Evolutionary conservation across 495 filamentous ascomycete genomes (phyloP).

Genomic region (Corynascus novoguineensis): DNA sequence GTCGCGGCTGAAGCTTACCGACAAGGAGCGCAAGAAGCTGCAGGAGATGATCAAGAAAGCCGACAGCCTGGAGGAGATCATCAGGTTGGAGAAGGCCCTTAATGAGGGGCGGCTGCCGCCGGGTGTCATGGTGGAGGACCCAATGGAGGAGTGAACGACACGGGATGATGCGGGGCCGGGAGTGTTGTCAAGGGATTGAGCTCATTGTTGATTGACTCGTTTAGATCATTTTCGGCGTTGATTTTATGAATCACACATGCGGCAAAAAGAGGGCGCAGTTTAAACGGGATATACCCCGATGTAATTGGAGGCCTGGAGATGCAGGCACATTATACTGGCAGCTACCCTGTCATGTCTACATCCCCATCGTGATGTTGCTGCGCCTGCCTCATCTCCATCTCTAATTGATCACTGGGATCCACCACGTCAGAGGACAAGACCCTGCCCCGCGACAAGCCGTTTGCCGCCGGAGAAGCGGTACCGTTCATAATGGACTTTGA

Average conservation of each 20-base stretch:
- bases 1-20: constrained; percentile 53
- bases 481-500: constrained; percentile 44
- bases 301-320: too few relatives aligned
- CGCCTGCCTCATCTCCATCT: constrained; percentile 44
- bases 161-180: too few relatives aligned
- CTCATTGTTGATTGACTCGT: background rate
- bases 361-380: constrained; percentile 43
- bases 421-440: constrained; percentile 20
- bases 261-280: background rate
- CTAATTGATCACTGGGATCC: constrained; percentile 42
- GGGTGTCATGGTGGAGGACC: constrained; percentile 52
- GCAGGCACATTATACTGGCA: background rate
- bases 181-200: background rate
- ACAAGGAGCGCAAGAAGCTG: constrained; percentile 72
- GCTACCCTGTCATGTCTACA: constrained; percentile 53
- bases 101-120: constrained; percentile 78
- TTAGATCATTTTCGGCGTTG: background rate
- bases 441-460: constrained; percentile 15
- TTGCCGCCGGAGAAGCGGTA: constrained; percentile 10
- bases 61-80: constrained; percentile 79
- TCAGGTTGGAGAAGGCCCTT: constrained; percentile 74
- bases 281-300: background rate
- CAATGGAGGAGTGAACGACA: constrained; percentile 49
- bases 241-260: background rate
- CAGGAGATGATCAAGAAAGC: constrained; percentile 58